A percentile compares a stretch with the other conserved stretches of the same genome.
phyloP scores from a whole-genome alignment of 768 basidiomycete species.

The Pulveroboletus sp. region DNA sequence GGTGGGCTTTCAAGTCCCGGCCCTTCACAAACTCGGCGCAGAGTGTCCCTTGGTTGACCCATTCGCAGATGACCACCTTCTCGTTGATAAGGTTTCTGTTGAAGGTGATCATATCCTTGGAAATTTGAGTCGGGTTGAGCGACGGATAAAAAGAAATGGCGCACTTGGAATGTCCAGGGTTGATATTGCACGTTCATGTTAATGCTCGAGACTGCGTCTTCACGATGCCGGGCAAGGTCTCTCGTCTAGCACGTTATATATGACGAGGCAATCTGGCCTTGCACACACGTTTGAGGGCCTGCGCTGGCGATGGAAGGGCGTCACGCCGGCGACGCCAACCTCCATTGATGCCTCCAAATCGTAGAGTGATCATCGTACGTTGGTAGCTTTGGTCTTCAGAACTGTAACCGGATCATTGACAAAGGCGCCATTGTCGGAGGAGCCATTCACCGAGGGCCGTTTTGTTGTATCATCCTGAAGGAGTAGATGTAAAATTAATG shows the following conservation, averaged over 20 bases:
- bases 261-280: background rate
- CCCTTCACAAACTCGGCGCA: background rate
- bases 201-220: background rate
- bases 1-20: conserved; percentile 4
- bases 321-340: background rate
- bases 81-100: conserved; percentile 3
- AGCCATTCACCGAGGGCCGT: background rate
- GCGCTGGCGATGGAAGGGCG: background rate
- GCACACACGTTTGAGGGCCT: background rate
- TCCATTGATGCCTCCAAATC: background rate
- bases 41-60: background rate
- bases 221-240: background rate
- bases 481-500: background rate
- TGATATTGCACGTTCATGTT: background rate
- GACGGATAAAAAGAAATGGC: background rate
- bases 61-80: background rate
- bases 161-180: conserved; percentile 1
- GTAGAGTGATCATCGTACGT: background rate
- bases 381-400: conserved; percentile 1
- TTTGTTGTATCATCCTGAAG: background rate
- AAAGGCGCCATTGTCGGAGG: background rate
- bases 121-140: background rate
- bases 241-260: conserved; percentile 5
- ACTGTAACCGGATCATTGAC: conserved; percentile 2
- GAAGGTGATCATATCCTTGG: conserved; percentile 6